phyloP scores from a whole-genome alignment of 1,284 basidiomycete genomes.

The Fereydounia khargensis region DNA sequence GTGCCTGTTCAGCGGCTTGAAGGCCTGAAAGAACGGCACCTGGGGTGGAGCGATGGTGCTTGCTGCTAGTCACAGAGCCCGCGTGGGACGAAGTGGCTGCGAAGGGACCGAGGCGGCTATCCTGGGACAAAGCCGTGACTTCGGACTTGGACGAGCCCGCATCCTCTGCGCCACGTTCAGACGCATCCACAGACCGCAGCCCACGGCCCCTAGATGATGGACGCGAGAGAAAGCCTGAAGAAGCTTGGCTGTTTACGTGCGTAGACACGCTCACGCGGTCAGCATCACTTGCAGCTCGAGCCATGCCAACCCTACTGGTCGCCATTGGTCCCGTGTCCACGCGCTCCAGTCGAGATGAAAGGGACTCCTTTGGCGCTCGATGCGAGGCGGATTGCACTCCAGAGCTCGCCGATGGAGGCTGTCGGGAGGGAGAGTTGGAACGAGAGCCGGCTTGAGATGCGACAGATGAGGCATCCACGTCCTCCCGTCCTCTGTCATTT shows the following conservation, averaged over 20 bases:
- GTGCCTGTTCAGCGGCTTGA: constrained; percentile 47
- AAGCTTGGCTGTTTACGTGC: constrained; percentile 23
- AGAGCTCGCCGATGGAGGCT: too few species aligned
- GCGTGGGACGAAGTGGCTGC: constrained; percentile 29
- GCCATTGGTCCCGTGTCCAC: not conserved
- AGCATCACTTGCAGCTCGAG: constrained; percentile 10
- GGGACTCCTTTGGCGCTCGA: not conserved
- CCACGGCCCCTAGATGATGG: constrained; percentile 17
- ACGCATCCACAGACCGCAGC: too few species aligned
- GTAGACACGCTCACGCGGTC: constrained; percentile 29
- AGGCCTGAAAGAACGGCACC: constrained; percentile 28
- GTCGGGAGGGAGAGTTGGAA: constrained; percentile 48
- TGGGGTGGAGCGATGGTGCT: constrained; percentile 9
- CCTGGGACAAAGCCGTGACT: constrained; percentile 39
- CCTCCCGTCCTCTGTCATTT: constrained; percentile 29
- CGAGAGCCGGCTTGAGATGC: constrained; percentile 53
- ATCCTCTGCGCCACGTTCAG: constrained; percentile 26
- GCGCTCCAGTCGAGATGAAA: not conserved
- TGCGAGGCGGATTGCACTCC: too few species aligned
- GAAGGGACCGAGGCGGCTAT: constrained; percentile 36
- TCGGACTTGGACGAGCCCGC: constrained; percentile 23
- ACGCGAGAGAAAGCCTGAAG: constrained; percentile 21
- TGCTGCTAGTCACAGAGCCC: constrained; percentile 18
- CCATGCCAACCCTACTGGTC: not conserved
- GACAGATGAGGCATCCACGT: constrained; percentile 42